Evolutionary conservation across 2,329 filamentous ascomycete genomes (phyloP).

Genomic region (Botrytis deweyae): DNA sequence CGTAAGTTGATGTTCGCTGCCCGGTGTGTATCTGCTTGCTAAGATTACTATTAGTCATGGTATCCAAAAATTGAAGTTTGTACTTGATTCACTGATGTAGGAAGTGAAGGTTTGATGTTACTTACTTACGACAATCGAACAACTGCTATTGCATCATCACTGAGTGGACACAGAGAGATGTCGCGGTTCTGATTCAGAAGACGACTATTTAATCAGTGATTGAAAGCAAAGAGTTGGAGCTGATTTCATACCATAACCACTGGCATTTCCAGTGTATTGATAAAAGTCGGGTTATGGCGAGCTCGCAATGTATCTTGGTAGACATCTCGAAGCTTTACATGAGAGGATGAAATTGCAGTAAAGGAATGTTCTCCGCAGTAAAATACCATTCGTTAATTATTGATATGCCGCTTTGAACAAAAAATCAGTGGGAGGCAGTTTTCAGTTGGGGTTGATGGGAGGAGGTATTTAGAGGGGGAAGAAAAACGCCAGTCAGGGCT

Average conservation of each 20-base stretch:
- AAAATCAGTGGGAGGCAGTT: neutral
- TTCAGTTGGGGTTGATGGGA: neutral
- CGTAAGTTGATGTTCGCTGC: neutral
- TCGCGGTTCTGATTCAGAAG: neutral
- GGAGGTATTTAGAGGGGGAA: neutral
- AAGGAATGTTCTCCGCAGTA: too few relatives aligned
- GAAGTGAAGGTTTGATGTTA: neutral
- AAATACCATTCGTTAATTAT: neutral
- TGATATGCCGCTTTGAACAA: neutral
- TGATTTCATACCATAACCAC: neutral
- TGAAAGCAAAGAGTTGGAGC: neutral
- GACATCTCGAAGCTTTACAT: neutral
- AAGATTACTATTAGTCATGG: neutral
- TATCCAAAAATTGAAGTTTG: neutral
- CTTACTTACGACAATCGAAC: neutral
- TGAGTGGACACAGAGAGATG: neutral
- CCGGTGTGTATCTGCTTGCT: neutral
- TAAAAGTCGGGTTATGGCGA: neutral
- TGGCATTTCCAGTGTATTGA: neutral
- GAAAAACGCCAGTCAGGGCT: neutral
- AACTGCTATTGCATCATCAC: neutral
- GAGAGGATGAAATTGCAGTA: neutral
- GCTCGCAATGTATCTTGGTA: rapidly evolving
- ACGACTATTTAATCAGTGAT: neutral
- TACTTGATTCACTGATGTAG: neutral